Evolutionary conservation across 73 alveolate genomes (phyloP).

Genomic region (Stentor roeselii): DNA sequence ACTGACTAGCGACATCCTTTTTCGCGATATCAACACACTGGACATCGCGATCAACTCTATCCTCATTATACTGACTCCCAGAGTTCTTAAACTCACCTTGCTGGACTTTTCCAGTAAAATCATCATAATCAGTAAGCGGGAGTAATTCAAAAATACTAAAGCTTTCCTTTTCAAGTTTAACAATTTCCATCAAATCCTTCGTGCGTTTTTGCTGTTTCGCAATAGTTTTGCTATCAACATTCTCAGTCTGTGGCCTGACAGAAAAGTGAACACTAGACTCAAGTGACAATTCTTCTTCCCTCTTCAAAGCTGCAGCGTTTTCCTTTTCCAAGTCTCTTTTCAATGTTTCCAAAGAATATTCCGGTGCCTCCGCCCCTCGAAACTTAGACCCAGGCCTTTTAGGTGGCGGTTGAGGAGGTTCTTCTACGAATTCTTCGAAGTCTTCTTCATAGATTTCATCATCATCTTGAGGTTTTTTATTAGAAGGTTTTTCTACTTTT

Average conservation of each 20-base stretch:
- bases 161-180: background rate
- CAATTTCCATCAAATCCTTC: background rate
- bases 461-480: background rate
- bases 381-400: background rate
- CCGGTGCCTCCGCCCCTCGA: background rate
- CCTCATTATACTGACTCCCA: background rate
- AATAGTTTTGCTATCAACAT: background rate
- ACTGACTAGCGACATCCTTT: background rate
- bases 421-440: conserved; percentile 8
- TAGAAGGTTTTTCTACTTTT: background rate
- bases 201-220: background rate
- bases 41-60: background rate
- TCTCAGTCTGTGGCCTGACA: background rate
- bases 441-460: conserved; percentile 28
- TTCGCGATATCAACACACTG: background rate
- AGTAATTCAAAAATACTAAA: background rate
- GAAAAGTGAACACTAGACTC: background rate
- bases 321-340: background rate
- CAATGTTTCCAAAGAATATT: background rate
- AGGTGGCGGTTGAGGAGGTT: background rate
- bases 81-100: background rate
- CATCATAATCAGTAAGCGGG: background rate
- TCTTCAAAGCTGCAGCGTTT: background rate
- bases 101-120: background rate
- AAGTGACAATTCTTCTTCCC: background rate